phyloP scores from a whole-genome alignment of 805 yeast genomes.

The Saturnispora sanitii region DNA sequence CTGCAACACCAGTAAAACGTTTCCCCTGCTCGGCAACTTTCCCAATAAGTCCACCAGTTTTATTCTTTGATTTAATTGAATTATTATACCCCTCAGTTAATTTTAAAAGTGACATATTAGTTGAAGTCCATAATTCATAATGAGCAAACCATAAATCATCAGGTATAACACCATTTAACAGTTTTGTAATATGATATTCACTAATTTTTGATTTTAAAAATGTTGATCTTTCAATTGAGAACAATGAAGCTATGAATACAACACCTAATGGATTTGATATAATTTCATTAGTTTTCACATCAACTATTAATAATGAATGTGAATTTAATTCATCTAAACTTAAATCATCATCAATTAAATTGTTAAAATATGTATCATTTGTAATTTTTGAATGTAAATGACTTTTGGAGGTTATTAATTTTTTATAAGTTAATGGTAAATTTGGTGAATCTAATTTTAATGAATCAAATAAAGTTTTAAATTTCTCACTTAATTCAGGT shows the following conservation, averaged over 20 bases:
- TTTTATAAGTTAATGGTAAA: constrained; percentile 22
- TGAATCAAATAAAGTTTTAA: constrained; percentile 22
- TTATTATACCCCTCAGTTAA: constrained; percentile 30
- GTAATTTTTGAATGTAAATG: constrained; percentile 23
- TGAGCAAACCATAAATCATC: constrained; percentile 27
- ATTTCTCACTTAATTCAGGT: constrained; percentile 35
- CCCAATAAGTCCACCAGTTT: constrained; percentile 36
- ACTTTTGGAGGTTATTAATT: constrained; percentile 26
- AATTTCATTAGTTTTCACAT: constrained; percentile 26
- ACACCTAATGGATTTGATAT: constrained; percentile 43
- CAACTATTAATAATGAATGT: constrained; percentile 38
- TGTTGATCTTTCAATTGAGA: constrained; percentile 41
- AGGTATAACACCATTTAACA: constrained; percentile 32
- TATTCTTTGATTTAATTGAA: constrained; percentile 31
- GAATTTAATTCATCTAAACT: constrained; percentile 28
- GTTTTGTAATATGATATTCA: constrained; percentile 39
- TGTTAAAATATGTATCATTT: constrained; percentile 17
- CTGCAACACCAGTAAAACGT: constrained; percentile 21
- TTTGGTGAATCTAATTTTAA: constrained; percentile 9
- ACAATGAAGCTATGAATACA: constrained; percentile 40
- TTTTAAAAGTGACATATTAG: constrained; percentile 32
- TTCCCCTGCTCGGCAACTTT: constrained; percentile 31
- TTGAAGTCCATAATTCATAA: constrained; percentile 41
- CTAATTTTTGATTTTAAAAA: constrained; percentile 36
- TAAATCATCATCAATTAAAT: constrained; percentile 16